Percentiles rank a stretch among this genome's conserved stretches.
phyloP scores from a whole-genome alignment of 805 yeast species.

The Clavispora carvajalis region DNA sequence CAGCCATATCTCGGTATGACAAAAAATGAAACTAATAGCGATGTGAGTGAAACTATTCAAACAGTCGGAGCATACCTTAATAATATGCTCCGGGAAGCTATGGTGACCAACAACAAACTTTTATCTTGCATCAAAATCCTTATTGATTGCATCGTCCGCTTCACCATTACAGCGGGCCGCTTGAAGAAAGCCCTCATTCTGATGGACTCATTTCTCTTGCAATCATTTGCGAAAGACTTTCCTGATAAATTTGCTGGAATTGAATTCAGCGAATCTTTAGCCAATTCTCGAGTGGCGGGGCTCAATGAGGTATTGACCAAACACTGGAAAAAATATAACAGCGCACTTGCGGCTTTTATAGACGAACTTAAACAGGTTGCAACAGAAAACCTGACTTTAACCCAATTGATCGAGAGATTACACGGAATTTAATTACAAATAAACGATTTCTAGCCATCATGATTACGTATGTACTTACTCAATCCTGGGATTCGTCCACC shows the following conservation, averaged over 20 bases:
- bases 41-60: slow-evolving; percentile 27
- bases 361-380: slow-evolving; percentile 9
- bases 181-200: slow-evolving; percentile 48
- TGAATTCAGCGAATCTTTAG: slow-evolving; percentile 29
- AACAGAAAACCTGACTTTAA: slow-evolving; percentile 11
- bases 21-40: slow-evolving; percentile 5
- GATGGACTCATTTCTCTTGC: slow-evolving; percentile 44
- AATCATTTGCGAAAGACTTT: slow-evolving; percentile 23
- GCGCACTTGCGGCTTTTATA: slow-evolving; percentile 6
- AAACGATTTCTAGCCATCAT: background rate
- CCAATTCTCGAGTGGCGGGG: slow-evolving; percentile 14
- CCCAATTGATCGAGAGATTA: slow-evolving; percentile 9
- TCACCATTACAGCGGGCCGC: slow-evolving; percentile 45
- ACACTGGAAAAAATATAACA: slow-evolving; percentile 14
- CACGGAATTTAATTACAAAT: background rate
- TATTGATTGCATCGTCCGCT: slow-evolving; percentile 44
- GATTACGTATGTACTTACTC: background rate
- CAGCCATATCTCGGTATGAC: slow-evolving; percentile 3
- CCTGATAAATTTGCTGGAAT: slow-evolving; percentile 31
- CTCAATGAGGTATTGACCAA: slow-evolving; percentile 14
- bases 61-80: slow-evolving; percentile 54
- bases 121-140: slow-evolving; percentile 42
- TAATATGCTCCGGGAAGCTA: slow-evolving; percentile 58
- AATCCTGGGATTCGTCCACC: slow-evolving; percentile 10
- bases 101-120: slow-evolving; percentile 55